Base-by-base conservation (phyloP, 2,329 filamentous ascomycete genomes). In the Cytospora mali region DNA sequence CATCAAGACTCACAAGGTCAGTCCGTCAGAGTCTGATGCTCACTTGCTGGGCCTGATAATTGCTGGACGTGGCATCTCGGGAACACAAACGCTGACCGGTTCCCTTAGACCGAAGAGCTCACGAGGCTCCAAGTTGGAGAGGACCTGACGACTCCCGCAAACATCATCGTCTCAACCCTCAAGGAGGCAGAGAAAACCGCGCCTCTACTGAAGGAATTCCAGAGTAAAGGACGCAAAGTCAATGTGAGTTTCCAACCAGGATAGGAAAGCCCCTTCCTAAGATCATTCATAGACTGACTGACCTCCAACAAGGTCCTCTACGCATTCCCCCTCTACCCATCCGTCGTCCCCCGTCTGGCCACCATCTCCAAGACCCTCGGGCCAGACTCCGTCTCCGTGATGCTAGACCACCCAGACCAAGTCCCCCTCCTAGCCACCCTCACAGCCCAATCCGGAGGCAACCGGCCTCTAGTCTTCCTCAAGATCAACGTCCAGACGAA, bases 1-100 rank as follows among this genome's bases (percentile, higher is more conserved):
- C 73, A 86, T 94, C 64, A 95, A 95, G 76, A 93, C 90, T 25
- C 91, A 95, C 74, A 95, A 95, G 79, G 89, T 88, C 75, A 61
- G 70, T n/a, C n/a, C n/a, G n/a, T n/a, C n/a, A n/a, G n/a, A n/a
- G n/a, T 60, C 42, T 23, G 4, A 46, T 14, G 39, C 29, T 55
- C n/a, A 25, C 49, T 21, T 27, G 21, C 27, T 48, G 9, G 13
- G 14, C 6, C 18, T 50, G 42, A 29, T 9, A 25, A 23, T 39
- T 46, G 33, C 14, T 6, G 23, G 28, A 27, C 33, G n/a, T 23
- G 16, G 31, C 18, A 27, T 46, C 58, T 27, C 57, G 61, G 58
- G 25, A 23, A 51, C 4, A 33, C 5, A 4, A 27, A 14, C 27
- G 39, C 50, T 60, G 27, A 60, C 35, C 16, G 3, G 18, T 21